Percentiles rank a stretch among this genome's conserved stretches.
These are phyloP conservation scores for Cryptomeria japonica DNA, from an alignment of 75 land plant species.

Conservation along the genomic window DNA sequence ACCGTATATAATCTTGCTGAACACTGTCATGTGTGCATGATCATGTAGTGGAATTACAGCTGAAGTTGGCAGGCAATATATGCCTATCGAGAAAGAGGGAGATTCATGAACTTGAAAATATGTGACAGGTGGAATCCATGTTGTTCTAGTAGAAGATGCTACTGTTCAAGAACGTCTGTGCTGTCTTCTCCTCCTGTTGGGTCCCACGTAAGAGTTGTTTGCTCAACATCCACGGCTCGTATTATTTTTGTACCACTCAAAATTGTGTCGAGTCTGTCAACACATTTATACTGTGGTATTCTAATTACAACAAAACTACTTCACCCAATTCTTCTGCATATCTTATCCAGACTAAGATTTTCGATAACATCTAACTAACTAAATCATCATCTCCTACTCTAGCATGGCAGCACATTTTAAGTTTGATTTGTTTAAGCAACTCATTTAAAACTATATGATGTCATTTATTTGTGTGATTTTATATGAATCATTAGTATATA, in stretches of 20 bases:
- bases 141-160: neutral
- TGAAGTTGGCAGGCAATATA: slow-evolving; percentile 85
- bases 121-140: neutral
- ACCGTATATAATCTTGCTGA: slow-evolving; percentile 88
- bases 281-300: neutral
- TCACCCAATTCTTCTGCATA: too few species aligned
- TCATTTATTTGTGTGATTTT: too few species aligned
- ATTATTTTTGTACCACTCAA: neutral
- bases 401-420: too few species aligned
- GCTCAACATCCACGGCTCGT: neutral
- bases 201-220: neutral
- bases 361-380: too few species aligned
- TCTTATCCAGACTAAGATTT: too few species aligned
- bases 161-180: neutral
- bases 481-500: too few species aligned
- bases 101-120: slow-evolving; percentile 25
- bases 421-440: too few species aligned
- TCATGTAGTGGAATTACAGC: slow-evolving; percentile 94
- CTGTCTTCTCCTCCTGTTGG: neutral
- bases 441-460: too few species aligned
- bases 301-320: neutral
- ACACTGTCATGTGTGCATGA: slow-evolving; percentile 96
- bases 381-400: too few species aligned
- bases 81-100: slow-evolving; percentile 39
- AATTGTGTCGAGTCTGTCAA: neutral